Percentiles rank a stretch among this genome's conserved stretches.
Conservation (phyloP, 352 stramenopile species). For the Globisporangium nodosum region DNA sequence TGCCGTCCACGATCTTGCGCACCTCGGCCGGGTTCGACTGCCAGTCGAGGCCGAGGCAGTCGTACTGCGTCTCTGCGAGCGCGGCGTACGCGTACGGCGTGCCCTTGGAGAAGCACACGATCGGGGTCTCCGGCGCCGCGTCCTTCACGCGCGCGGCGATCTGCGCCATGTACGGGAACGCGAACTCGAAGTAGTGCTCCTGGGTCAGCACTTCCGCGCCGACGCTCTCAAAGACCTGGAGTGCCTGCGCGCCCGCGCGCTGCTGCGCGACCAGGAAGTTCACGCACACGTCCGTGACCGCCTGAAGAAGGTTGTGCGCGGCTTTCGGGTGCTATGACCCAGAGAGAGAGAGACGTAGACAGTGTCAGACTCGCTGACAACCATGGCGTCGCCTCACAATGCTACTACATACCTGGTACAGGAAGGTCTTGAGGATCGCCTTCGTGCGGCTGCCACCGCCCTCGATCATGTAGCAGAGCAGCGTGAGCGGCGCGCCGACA, state of each 20-base stretch:
- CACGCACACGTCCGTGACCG: conserved; percentile 93
- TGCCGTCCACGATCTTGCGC: conserved; percentile 69
- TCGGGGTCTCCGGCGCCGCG: conserved; percentile 48
- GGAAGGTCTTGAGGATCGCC: conserved; percentile 92
- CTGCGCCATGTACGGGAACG: conserved; percentile 88
- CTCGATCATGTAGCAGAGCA: conserved; percentile 99
- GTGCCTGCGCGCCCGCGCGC: conserved; percentile 90
- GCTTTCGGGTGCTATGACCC: conserved; percentile 70
- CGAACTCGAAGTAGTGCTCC: conserved; percentile 93
- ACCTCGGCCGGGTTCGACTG: conserved; percentile 90
- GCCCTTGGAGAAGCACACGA: conserved; percentile 85
- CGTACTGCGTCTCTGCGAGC: conserved; percentile 84
- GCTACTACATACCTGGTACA: conserved; percentile 52
- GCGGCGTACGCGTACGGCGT: conserved; percentile 75
- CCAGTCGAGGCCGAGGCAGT: conserved; percentile 93
- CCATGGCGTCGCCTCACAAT: not conserved
- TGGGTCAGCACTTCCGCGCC: conserved; percentile 93
- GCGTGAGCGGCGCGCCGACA: conserved; percentile 94
- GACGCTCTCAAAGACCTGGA: conserved; percentile 98
- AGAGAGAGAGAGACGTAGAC: not conserved
- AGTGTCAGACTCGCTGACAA: not conserved
- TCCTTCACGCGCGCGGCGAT: conserved; percentile 79
- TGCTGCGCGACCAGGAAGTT: conserved; percentile 95
- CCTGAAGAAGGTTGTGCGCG: conserved; percentile 89
- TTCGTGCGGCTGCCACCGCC: conserved; percentile 95